Percentiles rank a stretch among this genome's conserved stretches.
Evolutionary conservation across 148 eudicot species (phyloP).

Genomic region (Suaeda aralocaspica): DNA sequence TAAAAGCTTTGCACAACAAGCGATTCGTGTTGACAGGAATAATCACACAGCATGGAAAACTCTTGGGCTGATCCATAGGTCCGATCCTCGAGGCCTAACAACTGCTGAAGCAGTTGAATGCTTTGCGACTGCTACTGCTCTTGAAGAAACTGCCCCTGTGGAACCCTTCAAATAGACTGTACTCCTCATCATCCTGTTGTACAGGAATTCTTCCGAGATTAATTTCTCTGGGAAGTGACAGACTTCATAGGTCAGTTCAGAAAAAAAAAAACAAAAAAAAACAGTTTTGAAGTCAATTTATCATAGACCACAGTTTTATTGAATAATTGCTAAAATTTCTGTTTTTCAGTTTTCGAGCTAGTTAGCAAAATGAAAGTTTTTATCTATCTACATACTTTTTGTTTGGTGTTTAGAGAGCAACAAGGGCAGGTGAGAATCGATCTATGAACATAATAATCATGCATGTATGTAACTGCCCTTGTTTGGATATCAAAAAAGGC

Average conservation of each 20-base stretch:
- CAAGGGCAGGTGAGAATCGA: too few species aligned
- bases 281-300: slow-evolving; percentile 10
- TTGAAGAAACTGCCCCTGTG: slow-evolving; percentile 64
- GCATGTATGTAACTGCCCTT: too few species aligned
- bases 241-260: neutral
- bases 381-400: too few species aligned
- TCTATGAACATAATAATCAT: too few species aligned
- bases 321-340: too few species aligned
- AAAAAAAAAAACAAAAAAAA: slow-evolving; percentile 4
- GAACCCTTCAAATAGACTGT: slow-evolving; percentile 66
- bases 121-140: slow-evolving; percentile 76
- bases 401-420: too few species aligned
- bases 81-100: slow-evolving; percentile 39
- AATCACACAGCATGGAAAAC: slow-evolving; percentile 74
- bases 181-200: slow-evolving; percentile 5
- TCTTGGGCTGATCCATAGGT: slow-evolving; percentile 60
- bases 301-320: slow-evolving; percentile 1
- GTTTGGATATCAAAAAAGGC: too few species aligned
- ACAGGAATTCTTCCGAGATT: slow-evolving; percentile 9
- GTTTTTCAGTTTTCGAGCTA: too few species aligned
- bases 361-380: too few species aligned
- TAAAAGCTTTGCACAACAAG: slow-evolving; percentile 70
- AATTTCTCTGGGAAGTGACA: slow-evolving; percentile 1
- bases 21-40: slow-evolving; percentile 60
- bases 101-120: slow-evolving; percentile 62